Evolutionary conservation across 1,284 basidiomycete genomes (phyloP).

Genomic region (Austroboletus niveus): DNA sequence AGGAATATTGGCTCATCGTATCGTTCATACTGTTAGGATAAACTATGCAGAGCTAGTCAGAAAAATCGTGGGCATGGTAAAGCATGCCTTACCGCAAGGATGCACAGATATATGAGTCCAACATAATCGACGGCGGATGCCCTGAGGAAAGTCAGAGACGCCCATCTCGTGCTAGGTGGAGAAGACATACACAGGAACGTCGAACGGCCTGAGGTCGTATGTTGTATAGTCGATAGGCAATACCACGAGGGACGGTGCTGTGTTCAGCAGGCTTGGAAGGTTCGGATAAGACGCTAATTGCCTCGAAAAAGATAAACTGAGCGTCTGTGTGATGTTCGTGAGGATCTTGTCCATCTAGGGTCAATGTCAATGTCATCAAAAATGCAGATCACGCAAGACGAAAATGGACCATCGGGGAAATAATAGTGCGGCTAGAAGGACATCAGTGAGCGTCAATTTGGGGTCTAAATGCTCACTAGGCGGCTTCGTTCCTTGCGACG

Average conservation of each 20-base stretch:
- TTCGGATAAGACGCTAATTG: constrained; percentile 35
- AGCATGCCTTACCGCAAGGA: constrained; percentile 45
- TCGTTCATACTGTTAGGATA: constrained; percentile 39
- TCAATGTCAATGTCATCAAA: not conserved
- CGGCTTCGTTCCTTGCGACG: constrained; percentile 42
- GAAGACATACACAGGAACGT: constrained; percentile 52
- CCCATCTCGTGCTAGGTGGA: not conserved
- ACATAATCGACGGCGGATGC: constrained; percentile 73
- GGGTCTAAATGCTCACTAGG: constrained; percentile 39
- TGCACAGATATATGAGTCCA: constrained; percentile 73
- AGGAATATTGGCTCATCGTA: constrained; percentile 8
- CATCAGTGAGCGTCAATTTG: constrained; percentile 4
- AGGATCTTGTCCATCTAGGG: constrained; percentile 20
- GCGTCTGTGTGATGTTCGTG: constrained; percentile 26
- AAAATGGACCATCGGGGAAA: constrained; percentile 22
- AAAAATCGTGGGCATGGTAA: constrained; percentile 32
- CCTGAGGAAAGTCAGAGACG: constrained; percentile 34
- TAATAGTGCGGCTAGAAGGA: constrained; percentile 20
- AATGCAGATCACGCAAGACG: not conserved
- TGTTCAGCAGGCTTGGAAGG: constrained; percentile 39
- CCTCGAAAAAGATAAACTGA: constrained; percentile 38
- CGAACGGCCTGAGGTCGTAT: constrained; percentile 64
- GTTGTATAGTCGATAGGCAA: constrained; percentile 50
- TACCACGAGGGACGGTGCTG: constrained; percentile 58
- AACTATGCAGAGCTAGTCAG: constrained; percentile 30